Evolutionary conservation across 2,329 filamentous ascomycete genomes (phyloP).

Genomic region (Pseudocercospora vitis): DNA sequence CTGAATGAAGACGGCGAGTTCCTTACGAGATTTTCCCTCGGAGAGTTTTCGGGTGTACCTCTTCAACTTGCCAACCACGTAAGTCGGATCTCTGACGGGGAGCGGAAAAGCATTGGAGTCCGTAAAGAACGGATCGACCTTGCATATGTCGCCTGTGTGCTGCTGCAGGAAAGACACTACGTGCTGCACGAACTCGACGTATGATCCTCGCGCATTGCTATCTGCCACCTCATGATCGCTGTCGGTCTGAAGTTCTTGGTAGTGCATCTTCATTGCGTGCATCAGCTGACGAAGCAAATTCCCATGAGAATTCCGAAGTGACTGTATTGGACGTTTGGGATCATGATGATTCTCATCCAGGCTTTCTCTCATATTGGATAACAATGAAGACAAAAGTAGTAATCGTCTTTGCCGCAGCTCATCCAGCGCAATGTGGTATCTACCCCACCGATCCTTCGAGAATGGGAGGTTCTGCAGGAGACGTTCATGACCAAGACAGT

Average conservation of each 20-base stretch:
- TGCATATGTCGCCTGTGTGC: slow-evolving; percentile 58
- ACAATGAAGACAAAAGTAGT: slow-evolving; percentile 55
- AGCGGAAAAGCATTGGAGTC: slow-evolving; percentile 61
- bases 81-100: slow-evolving; percentile 60
- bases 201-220: slow-evolving; percentile 48
- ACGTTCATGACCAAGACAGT: slow-evolving; percentile 46
- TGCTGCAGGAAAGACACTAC: slow-evolving; percentile 62
- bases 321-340: slow-evolving; percentile 35
- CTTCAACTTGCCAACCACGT: slow-evolving; percentile 61
- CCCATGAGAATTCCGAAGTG: slow-evolving; percentile 50
- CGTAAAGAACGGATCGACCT: slow-evolving; percentile 60
- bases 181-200: slow-evolving; percentile 62
- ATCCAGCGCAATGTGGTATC: slow-evolving; percentile 50
- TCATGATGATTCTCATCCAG: slow-evolving; percentile 39
- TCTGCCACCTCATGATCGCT: slow-evolving; percentile 22
- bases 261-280: slow-evolving; percentile 62
- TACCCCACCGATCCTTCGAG: slow-evolving; percentile 39
- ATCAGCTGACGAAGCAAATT: slow-evolving; percentile 58
- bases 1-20: slow-evolving; percentile 60
- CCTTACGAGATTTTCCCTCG: slow-evolving; percentile 52
- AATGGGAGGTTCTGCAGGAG: slow-evolving; percentile 62
- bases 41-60: slow-evolving; percentile 57
- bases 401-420: slow-evolving; percentile 58
- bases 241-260: slow-evolving; percentile 51
- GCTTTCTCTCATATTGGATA: slow-evolving; percentile 60